phyloP scores from a whole-genome alignment of 768 basidiomycete genomes.

The Boletus rubescentipes region DNA sequence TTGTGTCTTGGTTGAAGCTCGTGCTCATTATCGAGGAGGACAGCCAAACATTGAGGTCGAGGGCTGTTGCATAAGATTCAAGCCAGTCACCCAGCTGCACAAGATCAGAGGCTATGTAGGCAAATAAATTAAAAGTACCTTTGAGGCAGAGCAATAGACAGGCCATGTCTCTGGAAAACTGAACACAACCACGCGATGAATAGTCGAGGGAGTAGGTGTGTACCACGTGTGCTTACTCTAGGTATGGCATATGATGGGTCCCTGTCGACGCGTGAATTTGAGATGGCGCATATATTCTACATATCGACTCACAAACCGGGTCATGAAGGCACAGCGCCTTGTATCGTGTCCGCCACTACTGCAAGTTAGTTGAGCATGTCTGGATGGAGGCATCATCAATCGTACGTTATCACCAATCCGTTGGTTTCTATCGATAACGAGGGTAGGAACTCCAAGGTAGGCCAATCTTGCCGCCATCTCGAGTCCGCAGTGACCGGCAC shows the following conservation, averaged over 20 bases:
- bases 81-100: conserved; percentile 60
- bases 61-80: conserved; percentile 53
- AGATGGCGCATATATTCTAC: conserved; percentile 2
- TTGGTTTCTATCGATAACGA: conserved; percentile 53
- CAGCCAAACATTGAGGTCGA: conserved; percentile 65
- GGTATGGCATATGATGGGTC: conserved; percentile 54
- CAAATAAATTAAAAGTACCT: conserved; percentile 31
- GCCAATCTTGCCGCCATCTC: conserved; percentile 61
- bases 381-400: neutral
- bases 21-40: conserved; percentile 40
- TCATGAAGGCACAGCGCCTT: conserved; percentile 55
- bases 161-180: conserved; percentile 59
- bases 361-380: conserved; percentile 3
- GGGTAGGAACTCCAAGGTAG: conserved; percentile 47
- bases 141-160: conserved; percentile 47
- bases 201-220: neutral
- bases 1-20: conserved; percentile 33
- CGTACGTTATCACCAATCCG: conserved; percentile 48
- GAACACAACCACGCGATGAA: neutral
- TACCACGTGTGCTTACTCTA: conserved; percentile 39
- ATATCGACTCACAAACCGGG: conserved; percentile 40
- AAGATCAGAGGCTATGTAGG: neutral
- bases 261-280: conserved; percentile 30
- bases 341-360: conserved; percentile 55
- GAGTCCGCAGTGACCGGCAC: conserved; percentile 67